Conservation (phyloP, 78 protist species). For the Creolimax fragrantissima region DNA sequence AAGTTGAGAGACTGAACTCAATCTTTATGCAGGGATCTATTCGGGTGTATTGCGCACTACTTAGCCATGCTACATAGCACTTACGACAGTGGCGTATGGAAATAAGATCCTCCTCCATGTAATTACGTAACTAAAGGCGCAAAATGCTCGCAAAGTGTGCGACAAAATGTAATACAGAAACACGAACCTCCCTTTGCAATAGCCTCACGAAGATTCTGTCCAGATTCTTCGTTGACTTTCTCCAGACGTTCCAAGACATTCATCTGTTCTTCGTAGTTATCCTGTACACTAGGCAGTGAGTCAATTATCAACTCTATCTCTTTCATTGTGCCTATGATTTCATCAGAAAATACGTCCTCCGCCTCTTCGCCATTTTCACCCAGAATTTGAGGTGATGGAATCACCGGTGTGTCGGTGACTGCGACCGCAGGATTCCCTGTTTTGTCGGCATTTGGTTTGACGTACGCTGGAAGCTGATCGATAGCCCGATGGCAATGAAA, state of each 20-base stretch:
- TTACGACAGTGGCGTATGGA: too few relatives aligned
- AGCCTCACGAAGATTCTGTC: neutral
- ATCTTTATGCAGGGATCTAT: too few relatives aligned
- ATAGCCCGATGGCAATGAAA: neutral
- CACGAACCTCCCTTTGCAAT: neutral
- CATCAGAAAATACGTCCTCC: neutral
- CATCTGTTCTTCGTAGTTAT: neutral
- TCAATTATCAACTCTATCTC: neutral
- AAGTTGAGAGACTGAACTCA: too few relatives aligned
- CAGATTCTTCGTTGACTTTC: neutral
- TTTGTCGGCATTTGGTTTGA: neutral
- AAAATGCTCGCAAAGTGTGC: too few relatives aligned
- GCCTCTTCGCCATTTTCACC: neutral
- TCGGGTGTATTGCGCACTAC: too few relatives aligned
- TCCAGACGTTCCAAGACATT: neutral
- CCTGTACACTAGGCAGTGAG: neutral
- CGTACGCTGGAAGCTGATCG: neutral
- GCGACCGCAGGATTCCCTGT: neutral
- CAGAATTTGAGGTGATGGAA: neutral
- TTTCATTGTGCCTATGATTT: neutral
- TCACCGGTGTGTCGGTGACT: neutral
- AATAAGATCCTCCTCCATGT: too few relatives aligned
- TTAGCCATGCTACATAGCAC: too few relatives aligned
- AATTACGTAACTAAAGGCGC: too few relatives aligned
- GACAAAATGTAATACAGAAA: too few relatives aligned